A percentile compares a stretch with the other conserved stretches of the same genome.
Evolutionary conservation across 495 filamentous ascomycete genomes (phyloP).

Genomic region (Aspergillus bertholletiae): DNA sequence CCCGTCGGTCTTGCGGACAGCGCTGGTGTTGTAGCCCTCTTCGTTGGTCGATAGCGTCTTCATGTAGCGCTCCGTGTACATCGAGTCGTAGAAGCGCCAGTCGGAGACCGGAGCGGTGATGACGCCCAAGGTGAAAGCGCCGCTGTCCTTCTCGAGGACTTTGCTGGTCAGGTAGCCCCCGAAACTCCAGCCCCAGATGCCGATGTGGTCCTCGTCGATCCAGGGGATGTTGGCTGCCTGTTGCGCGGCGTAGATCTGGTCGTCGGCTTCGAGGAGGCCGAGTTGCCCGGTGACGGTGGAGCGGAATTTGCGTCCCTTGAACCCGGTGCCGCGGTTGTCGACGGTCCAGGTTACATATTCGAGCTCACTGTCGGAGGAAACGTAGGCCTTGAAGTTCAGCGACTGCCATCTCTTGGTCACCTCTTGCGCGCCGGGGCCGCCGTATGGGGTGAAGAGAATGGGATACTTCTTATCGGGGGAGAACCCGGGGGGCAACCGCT

Average conservation of each 20-base stretch:
- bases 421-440: conserved; percentile 15
- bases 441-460: conserved; percentile 17
- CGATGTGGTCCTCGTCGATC: conserved; percentile 14
- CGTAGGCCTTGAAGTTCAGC: conserved; percentile 14
- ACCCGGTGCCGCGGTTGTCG: conserved; percentile 17
- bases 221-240: conserved; percentile 10
- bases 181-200: conserved; percentile 21
- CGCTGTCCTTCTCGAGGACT: conserved; percentile 16
- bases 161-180: conserved; percentile 18
- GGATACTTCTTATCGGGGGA: conserved; percentile 15
- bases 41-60: conserved; percentile 15
- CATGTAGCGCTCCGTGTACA: conserved; percentile 22
- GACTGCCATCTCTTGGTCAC: conserved; percentile 14
- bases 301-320: conserved; percentile 16
- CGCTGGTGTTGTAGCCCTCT: conserved; percentile 12
- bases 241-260: conserved; percentile 16
- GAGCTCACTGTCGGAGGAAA: conserved; percentile 16
- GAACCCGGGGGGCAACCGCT: conserved; percentile 12
- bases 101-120: conserved; percentile 17
- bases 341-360: conserved; percentile 21
- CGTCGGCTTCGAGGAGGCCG: conserved; percentile 13
- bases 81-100: conserved; percentile 21
- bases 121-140: conserved; percentile 12
- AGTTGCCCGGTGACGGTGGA: conserved; percentile 11
- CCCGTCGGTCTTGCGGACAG: conserved; percentile 11